Evolutionary conservation across 179 eudicot genomes (phyloP).

Genomic region (Beta corolliflora): DNA sequence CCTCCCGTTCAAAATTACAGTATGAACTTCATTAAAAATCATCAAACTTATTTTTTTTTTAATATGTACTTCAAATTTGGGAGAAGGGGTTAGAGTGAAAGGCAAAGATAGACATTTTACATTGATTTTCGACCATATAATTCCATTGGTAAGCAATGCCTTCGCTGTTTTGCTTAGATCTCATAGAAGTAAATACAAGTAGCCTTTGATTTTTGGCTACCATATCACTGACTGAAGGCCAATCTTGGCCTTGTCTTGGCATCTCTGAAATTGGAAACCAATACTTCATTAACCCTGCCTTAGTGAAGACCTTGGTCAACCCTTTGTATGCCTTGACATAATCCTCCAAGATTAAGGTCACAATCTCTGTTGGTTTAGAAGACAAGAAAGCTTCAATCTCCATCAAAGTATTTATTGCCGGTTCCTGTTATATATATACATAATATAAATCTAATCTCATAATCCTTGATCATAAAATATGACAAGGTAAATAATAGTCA

Average conservation of each 20-base stretch:
- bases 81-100: too few species aligned
- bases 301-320: slow-evolving; percentile 62
- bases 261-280: slow-evolving; percentile 72
- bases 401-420: slow-evolving; percentile 60
- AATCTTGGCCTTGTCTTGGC: slow-evolving; percentile 68
- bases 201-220: slow-evolving; percentile 69
- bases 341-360: slow-evolving; percentile 79
- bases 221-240: slow-evolving; percentile 85
- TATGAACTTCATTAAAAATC: too few species aligned
- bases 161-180: slow-evolving; percentile 59
- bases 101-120: slow-evolving; percentile 25
- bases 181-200: slow-evolving; percentile 65
- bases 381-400: slow-evolving; percentile 70
- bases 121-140: slow-evolving; percentile 76
- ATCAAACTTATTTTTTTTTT: too few species aligned
- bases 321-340: slow-evolving; percentile 70
- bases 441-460: neutral
- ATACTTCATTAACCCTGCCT: slow-evolving; percentile 66
- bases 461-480: neutral
- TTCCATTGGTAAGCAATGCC: slow-evolving; percentile 90
- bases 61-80: too few species aligned
- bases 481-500: neutral
- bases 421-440: slow-evolving; percentile 36
- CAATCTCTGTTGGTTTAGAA: slow-evolving; percentile 66
- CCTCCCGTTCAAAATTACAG: too few species aligned